These are phyloP conservation scores for Ganoderma multipileum DNA, from an alignment of 1,284 basidiomycete species.

Conservation along the genomic window DNA sequence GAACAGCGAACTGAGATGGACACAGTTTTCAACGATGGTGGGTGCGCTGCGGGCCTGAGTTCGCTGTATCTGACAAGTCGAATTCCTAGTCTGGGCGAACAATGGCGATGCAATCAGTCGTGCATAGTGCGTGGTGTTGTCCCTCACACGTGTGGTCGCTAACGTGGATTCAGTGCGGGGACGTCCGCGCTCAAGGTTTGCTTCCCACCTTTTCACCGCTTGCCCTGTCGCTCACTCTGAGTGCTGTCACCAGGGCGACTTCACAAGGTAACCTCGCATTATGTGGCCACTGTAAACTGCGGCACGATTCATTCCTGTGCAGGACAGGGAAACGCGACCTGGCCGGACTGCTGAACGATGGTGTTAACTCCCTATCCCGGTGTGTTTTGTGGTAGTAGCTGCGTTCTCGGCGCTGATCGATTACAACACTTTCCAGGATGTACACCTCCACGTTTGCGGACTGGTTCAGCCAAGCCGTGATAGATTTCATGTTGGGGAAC, in stretches of 20 bases:
- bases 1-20: slow-evolving; percentile 68
- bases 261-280: slow-evolving; percentile 67
- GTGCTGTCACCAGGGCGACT: slow-evolving; percentile 74
- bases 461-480: slow-evolving; percentile 96
- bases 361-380: slow-evolving; percentile 89
- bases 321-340: slow-evolving; percentile 95
- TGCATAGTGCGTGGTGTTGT: slow-evolving; percentile 71
- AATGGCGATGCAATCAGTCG: slow-evolving; percentile 91
- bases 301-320: slow-evolving; percentile 17
- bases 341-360: slow-evolving; percentile 90
- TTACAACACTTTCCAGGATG: slow-evolving; percentile 54
- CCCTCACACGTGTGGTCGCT: slow-evolving; percentile 16
- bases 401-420: not conserved
- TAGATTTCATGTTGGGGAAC: slow-evolving; percentile 91
- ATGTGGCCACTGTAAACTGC: slow-evolving; percentile 2
- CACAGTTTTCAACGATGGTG: slow-evolving; percentile 87
- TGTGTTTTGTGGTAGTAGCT: slow-evolving; percentile 33
- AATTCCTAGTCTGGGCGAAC: slow-evolving; percentile 92
- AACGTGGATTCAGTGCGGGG: slow-evolving; percentile 63
- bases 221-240: slow-evolving; percentile 13
- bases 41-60: slow-evolving; percentile 53
- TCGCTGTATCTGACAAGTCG: not conserved
- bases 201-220: slow-evolving; percentile 12
- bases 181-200: slow-evolving; percentile 89
- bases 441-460: slow-evolving; percentile 90